These are phyloP conservation scores for Hura crepitans DNA, from an alignment of 441 rosid genomes.

Conservation along the genomic window DNA sequence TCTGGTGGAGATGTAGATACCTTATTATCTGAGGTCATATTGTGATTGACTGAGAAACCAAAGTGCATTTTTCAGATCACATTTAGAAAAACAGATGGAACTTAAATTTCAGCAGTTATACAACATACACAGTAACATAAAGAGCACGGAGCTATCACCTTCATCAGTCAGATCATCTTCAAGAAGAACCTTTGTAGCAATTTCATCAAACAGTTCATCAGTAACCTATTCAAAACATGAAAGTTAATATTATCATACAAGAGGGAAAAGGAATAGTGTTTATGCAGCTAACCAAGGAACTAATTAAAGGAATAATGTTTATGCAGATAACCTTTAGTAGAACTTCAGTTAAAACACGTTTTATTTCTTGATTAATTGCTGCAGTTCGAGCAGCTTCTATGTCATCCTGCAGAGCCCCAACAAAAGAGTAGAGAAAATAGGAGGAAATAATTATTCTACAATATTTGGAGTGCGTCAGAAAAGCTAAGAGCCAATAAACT, in stretches of 20 bases:
- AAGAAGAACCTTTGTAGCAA: conserved; percentile 76
- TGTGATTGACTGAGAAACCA: conserved; percentile 39
- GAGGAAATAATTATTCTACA: conserved; percentile 5
- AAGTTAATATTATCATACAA: conserved; percentile 22
- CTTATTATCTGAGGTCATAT: conserved; percentile 33
- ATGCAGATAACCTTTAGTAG: conserved; percentile 67
- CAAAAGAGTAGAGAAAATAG: conserved; percentile 13
- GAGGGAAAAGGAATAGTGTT: conserved; percentile 24
- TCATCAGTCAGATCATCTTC: conserved; percentile 61
- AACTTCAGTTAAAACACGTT: conserved; percentile 90
- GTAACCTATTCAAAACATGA: conserved; percentile 61
- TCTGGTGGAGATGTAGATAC: conserved; percentile 34
- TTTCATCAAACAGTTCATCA: conserved; percentile 88
- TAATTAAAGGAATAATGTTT: conserved; percentile 23
- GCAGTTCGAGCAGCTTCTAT: conserved; percentile 63
- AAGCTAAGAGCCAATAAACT: conserved; percentile 17
- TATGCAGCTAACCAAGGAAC: conserved; percentile 49
- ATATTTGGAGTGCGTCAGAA: background rate
- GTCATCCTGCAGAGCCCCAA: conserved; percentile 59
- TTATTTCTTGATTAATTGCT: conserved; percentile 89
- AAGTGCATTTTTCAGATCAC: conserved; percentile 17
- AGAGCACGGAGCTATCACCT: conserved; percentile 41
- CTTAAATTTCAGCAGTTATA: conserved; percentile 17
- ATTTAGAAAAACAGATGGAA: conserved; percentile 8
- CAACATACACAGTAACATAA: conserved; percentile 11